Evolutionary conservation across 78 protist genomes (phyloP), one percentile per base, ranked within the genome.

Genomic region (Cavenderia fasciculata): DNA sequence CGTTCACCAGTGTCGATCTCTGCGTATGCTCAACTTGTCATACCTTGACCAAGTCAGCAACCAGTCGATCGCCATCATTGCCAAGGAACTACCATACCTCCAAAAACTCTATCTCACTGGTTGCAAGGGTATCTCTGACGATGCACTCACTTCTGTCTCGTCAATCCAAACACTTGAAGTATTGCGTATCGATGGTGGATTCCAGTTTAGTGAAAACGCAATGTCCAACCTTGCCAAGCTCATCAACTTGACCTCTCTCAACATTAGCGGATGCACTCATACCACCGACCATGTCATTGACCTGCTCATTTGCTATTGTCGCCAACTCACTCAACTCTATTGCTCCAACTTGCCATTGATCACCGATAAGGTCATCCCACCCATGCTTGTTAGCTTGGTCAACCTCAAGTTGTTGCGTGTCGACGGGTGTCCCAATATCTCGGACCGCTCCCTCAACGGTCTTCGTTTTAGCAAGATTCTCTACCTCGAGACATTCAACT

Each of bases 141-240:
- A 65, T 11, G 36, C 78, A 16, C 46, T 82, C 6, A 19, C 21
- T 36, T 65, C 79, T 8, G 56, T 82, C 14, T 25, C 54, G 7
- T 47, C 46, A 21, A 33, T 40, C 38, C 46, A 31, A 19, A 23
- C 75, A 1, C 11, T 82, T 12, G 78, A 82, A 6, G 34, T 38
- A 25, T 54, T 82, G 10, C 61, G 75, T 40, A 41, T 82, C 34
- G 54, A 82, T n/a, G 59, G 56, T 44, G 27, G 77, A 2, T 57
- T 57, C 51, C 76, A 82, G 29, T 82, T 82, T 43, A 16, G 59
- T 54, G 90, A 82, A 18, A 51, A 54, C 0, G 76, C 90, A 16
- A 25, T 82, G 4, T 19, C 18, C 1, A 27, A 29, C 2, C 46
- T 82, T 10, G 11, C 69, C 16, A 43, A 56, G 16, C 74, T 82